Conservation (phyloP, 257 asterid species). For the Linderniella brevidens region DNA sequence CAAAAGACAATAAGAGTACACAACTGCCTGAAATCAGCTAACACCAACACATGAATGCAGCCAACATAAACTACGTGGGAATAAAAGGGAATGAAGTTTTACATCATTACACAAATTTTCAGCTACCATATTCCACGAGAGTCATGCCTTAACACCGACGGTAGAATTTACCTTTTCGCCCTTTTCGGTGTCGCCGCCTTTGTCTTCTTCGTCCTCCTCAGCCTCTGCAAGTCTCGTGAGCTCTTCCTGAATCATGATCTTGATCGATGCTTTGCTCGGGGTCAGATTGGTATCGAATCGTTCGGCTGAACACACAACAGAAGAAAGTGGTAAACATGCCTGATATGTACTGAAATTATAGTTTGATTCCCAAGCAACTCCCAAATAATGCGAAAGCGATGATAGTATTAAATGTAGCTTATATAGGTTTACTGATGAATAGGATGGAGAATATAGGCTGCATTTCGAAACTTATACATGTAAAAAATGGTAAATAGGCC, state of each 20-base stretch:
- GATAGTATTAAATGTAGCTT: no score
- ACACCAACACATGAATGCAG: no score
- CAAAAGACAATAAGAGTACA: no score
- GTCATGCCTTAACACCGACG: conserved; percentile 35
- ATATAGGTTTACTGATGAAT: no score
- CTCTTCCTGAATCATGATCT: conserved; percentile 87
- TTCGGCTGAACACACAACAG: conserved; percentile 28
- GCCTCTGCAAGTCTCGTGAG: conserved; percentile 81
- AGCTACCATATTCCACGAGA: no score
- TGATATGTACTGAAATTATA: background rate
- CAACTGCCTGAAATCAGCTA: no score
- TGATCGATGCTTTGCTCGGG: conserved; percentile 21
- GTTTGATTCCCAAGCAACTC: background rate
- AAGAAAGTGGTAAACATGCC: background rate
- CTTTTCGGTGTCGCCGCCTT: conserved; percentile 31
- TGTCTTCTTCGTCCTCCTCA: conserved; percentile 44
- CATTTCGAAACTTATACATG: no score
- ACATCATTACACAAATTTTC: no score
- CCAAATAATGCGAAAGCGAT: background rate
- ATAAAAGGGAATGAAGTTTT: no score
- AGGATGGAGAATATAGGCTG: no score
- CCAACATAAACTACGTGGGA: no score
- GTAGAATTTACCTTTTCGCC: conserved; percentile 19
- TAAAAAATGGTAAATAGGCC: background rate
- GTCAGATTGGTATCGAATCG: conserved; percentile 40